phyloP scores from a whole-genome alignment of 345 rosid genomes.

The Brassica juncea region DNA sequence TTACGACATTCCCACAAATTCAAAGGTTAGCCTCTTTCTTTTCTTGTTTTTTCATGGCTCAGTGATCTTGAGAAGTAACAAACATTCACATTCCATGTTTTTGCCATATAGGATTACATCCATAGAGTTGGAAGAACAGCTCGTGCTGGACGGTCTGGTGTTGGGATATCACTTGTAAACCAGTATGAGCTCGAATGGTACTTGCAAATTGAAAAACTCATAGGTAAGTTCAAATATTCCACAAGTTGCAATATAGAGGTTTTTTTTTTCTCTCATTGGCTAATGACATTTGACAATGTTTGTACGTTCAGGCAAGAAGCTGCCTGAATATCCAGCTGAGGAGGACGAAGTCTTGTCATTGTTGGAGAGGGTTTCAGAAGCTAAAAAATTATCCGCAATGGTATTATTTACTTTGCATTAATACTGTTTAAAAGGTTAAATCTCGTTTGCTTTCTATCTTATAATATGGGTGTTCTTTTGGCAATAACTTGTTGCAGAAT shows the following conservation, averaged over 20 bases:
- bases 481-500: conserved; percentile 44
- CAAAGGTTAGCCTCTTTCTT: conserved; percentile 24
- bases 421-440: not conserved
- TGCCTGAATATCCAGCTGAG: conserved; percentile 68
- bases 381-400: conserved; percentile 62
- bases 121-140: conserved; percentile 92
- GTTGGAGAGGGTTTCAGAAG: conserved; percentile 65
- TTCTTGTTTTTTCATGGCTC: conserved; percentile 1
- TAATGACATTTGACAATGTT: conserved; percentile 1
- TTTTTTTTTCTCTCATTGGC: not conserved
- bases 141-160: conserved; percentile 97
- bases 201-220: conserved; percentile 82
- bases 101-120: conserved; percentile 75
- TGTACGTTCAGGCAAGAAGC: conserved; percentile 63
- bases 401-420: conserved; percentile 35
- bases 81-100: conserved; percentile 5
- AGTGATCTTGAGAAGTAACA: not conserved
- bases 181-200: conserved; percentile 96
- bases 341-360: conserved; percentile 78
- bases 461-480: not conserved
- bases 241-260: not conserved
- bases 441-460: not conserved
- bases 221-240: conserved; percentile 49
- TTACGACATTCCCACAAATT: conserved; percentile 75
- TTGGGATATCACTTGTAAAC: conserved; percentile 84